A percentile compares a stretch with the other conserved stretches of the same genome.
Conservation (phyloP, 768 basidiomycete species). For the Omphalotus guepiniiformis region DNA sequence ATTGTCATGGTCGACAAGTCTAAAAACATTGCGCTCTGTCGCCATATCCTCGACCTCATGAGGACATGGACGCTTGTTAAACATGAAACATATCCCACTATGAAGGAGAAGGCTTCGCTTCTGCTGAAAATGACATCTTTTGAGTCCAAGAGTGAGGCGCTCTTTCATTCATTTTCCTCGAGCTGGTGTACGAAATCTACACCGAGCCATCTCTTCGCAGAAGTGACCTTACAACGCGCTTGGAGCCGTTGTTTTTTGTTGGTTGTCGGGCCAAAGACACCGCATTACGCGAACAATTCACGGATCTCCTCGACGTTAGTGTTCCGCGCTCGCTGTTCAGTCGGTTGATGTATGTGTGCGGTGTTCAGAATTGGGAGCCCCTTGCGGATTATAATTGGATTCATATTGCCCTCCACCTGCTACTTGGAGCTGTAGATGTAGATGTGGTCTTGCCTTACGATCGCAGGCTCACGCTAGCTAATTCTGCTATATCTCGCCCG, state of each 20-base stretch:
- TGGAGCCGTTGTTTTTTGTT: slow-evolving; percentile 90
- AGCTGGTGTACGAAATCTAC: slow-evolving; percentile 92
- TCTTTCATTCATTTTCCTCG: slow-evolving; percentile 83
- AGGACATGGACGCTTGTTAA: slow-evolving; percentile 87
- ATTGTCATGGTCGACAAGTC: slow-evolving; percentile 87
- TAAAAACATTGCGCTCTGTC: slow-evolving; percentile 71
- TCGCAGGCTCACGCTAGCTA: slow-evolving; percentile 35
- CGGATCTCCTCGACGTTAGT: slow-evolving; percentile 86
- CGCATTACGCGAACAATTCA: slow-evolving; percentile 73
- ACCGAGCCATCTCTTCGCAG: slow-evolving; percentile 80
- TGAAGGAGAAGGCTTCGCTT: slow-evolving; percentile 92
- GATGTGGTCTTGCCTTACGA: slow-evolving; percentile 35
- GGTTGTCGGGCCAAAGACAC: slow-evolving; percentile 86
- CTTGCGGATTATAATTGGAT: slow-evolving; percentile 94
- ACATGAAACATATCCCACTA: slow-evolving; percentile 82
- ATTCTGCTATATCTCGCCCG: slow-evolving; percentile 32
- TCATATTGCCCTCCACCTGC: slow-evolving; percentile 81
- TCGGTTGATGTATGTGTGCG: slow-evolving; percentile 85
- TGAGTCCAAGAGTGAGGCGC: slow-evolving; percentile 71
- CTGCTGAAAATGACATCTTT: slow-evolving; percentile 85
- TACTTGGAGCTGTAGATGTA: slow-evolving; percentile 62
- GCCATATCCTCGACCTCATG: slow-evolving; percentile 80
- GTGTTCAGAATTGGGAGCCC: slow-evolving; percentile 93
- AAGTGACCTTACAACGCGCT: slow-evolving; percentile 88
- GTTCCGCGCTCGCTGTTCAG: slow-evolving; percentile 78